phyloP scores from a whole-genome alignment of 176 grass and related monocot genomes.

The Areca catechu region DNA sequence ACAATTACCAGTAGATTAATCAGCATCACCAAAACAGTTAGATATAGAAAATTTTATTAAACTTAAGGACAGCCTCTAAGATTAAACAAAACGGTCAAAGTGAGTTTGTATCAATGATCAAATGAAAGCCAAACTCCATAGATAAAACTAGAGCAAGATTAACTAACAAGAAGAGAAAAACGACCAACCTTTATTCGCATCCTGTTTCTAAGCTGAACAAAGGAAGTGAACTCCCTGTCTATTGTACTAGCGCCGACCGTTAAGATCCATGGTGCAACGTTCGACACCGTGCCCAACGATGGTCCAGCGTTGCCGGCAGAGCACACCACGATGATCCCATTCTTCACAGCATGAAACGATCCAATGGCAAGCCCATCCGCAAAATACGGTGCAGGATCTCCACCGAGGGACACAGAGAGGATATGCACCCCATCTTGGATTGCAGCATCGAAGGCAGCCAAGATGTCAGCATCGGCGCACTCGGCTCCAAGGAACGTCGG shows the following conservation, averaged over 20 bases:
- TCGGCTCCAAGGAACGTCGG: slow-evolving; percentile 75
- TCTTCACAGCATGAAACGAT: slow-evolving; percentile 67
- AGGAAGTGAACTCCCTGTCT: slow-evolving; percentile 70
- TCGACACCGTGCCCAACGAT: slow-evolving; percentile 39
- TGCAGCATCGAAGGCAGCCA: slow-evolving; percentile 72
- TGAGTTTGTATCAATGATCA: not conserved
- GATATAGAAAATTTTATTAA: too few relatives aligned
- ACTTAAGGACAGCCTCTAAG: too few relatives aligned
- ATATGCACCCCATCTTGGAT: slow-evolving; percentile 82
- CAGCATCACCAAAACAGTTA: too few relatives aligned
- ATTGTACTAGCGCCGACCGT: slow-evolving; percentile 79
- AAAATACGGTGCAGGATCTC: slow-evolving; percentile 41
- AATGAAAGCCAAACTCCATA: not conserved
- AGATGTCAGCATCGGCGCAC: slow-evolving; percentile 86
- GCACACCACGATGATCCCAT: slow-evolving; percentile 56
- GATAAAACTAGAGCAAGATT: too few relatives aligned
- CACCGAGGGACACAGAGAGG: slow-evolving; percentile 77
- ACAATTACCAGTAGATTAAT: too few relatives aligned
- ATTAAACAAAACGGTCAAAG: too few relatives aligned
- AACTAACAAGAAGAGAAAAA: too few relatives aligned
- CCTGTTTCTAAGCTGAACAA: slow-evolving; percentile 36
- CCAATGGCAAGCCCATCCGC: slow-evolving; percentile 70
- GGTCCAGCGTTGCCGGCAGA: slow-evolving; percentile 82
- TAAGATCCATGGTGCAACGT: slow-evolving; percentile 79
- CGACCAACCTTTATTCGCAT: slow-evolving; percentile 43